Percentiles rank a stretch among this genome's conserved stretches.
Evolutionary conservation across 2,329 filamentous ascomycete genomes (phyloP).

Genomic region (Aquanectria penicillioides): DNA sequence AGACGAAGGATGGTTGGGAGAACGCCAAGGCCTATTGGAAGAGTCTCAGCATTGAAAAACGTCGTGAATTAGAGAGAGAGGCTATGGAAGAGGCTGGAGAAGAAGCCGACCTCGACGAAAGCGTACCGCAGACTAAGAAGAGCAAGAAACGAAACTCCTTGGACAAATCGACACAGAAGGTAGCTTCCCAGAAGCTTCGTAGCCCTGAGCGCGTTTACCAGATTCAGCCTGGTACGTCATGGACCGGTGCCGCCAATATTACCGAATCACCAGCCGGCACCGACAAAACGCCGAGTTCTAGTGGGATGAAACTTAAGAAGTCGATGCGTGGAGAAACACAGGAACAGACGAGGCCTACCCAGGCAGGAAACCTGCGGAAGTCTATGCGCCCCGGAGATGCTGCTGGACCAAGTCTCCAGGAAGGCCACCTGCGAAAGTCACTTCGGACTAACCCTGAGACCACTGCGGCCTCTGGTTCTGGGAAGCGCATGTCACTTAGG

Average conservation of each 20-base stretch:
- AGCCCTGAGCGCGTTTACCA: slow-evolving; percentile 49
- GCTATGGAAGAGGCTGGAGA: slow-evolving; percentile 63
- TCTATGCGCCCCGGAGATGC: slow-evolving; percentile 42
- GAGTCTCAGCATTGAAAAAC: slow-evolving; percentile 69
- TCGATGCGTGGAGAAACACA: slow-evolving; percentile 54
- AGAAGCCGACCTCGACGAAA: slow-evolving; percentile 51
- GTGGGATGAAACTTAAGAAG: slow-evolving; percentile 52
- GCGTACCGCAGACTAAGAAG: slow-evolving; percentile 43
- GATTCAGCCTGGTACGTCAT: slow-evolving; percentile 48
- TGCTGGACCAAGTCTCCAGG: slow-evolving; percentile 11
- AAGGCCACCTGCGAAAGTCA: slow-evolving; percentile 34
- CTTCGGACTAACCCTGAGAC: slow-evolving; percentile 32
- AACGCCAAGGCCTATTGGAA: slow-evolving; percentile 77
- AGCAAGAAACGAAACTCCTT: slow-evolving; percentile 48
- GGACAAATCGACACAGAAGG: slow-evolving; percentile 16
- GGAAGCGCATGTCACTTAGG: slow-evolving; percentile 39
- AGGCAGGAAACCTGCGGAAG: slow-evolving; percentile 45
- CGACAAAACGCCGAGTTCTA: slow-evolving; percentile 2
- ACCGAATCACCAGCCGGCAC: slow-evolving; percentile 15
- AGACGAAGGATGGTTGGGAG: slow-evolving; percentile 67
- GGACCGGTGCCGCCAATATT: slow-evolving; percentile 34
- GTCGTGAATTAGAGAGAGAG: slow-evolving; percentile 69
- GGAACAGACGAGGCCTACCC: slow-evolving; percentile 21
- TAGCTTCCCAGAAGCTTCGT: slow-evolving; percentile 18
- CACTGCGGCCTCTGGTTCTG: slow-evolving; percentile 4